A percentile compares a stretch with the other conserved stretches of the same genome.
These are phyloP conservation scores for Brettanomyces sp. DNA, from an alignment of 805 yeast genomes.

Conservation along the genomic window DNA sequence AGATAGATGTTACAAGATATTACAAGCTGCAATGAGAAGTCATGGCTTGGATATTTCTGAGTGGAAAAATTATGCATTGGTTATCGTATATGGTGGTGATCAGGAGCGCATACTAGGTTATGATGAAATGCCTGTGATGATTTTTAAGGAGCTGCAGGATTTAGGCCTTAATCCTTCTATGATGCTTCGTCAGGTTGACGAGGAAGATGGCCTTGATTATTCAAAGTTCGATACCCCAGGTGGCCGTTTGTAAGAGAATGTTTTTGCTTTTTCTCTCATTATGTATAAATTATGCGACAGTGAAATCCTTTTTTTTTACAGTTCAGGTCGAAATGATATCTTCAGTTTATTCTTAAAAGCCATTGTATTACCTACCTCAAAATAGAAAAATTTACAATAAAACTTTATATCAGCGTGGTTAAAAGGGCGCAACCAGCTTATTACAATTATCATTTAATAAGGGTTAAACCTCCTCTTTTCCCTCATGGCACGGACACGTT, in stretches of 20 bases:
- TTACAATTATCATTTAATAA: conserved; percentile 31
- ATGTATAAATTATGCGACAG: too few relatives aligned
- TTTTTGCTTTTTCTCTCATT: too few relatives aligned
- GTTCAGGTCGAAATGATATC: too few relatives aligned
- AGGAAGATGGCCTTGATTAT: conserved; percentile 23
- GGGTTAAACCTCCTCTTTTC: conserved; percentile 82
- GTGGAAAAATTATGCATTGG: conserved; percentile 82
- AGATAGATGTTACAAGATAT: conserved; percentile 81
- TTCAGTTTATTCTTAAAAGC: too few relatives aligned
- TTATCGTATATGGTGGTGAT: conserved; percentile 87
- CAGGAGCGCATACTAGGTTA: conserved; percentile 75
- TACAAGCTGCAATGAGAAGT: conserved; percentile 81
- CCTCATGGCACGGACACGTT: conserved; percentile 66
- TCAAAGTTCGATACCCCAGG: conserved; percentile 29
- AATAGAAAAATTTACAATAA: too few relatives aligned
- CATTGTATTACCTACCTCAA: too few relatives aligned
- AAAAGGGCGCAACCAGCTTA: too few relatives aligned
- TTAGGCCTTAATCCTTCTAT: conserved; percentile 84
- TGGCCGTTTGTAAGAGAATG: conserved; percentile 25
- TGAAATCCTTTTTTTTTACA: too few relatives aligned
- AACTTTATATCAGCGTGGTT: too few relatives aligned
- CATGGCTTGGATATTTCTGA: conserved; percentile 71
- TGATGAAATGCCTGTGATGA: conserved; percentile 81
- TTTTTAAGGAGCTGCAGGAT: conserved; percentile 78
- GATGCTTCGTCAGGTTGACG: conserved; percentile 81